Base-by-base conservation (phyloP, 2,329 filamentous ascomycete species). In the Neopestalotiopsis clavispora region DNA sequence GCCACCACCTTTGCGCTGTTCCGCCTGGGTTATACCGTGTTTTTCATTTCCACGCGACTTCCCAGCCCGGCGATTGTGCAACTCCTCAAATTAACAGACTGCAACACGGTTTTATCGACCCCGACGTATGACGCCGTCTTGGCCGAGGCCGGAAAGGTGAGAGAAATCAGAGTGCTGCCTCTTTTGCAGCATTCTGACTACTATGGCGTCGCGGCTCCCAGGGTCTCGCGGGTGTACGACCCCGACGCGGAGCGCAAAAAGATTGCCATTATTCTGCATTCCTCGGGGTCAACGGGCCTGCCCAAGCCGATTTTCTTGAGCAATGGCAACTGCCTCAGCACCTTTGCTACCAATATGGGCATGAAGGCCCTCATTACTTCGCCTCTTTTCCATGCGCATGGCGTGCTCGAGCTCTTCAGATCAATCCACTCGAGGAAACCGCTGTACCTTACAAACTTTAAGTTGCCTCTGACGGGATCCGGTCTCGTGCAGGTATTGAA, bases 341-440 rank as follows among this genome's bases (percentile, higher is more conserved):
- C 83, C 67, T 85, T 84, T 68, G 75, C 78, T 0, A 80, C 79
- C 12, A 82, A 81, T 30, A 82, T 84, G 72, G 80, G 79, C 3
- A 77, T 83, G 75, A 72, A 78, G 32, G 80, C 80, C 1, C 83
- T 86, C 73, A 78, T 85, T 68, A 83, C 84, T 4, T 76, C 85
- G 60, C 85, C 86, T 1, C 75, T 88, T 1, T 88, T 84, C 69
- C 86, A 89, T 70, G 83, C 82, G 23, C 84, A 86, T 73, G 86
- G 85, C 0, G 76, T 88, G 20, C 83, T 82, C 30, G 84, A 82
- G 59, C 74, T 87, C 6, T 84, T 84, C 63, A 79, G 84, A 7
- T 82, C 83, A 1, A 81, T 89, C 23, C 79, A 82, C 65, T 80
- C 82, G 0, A 79, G 81, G 62, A 84, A 84, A 65, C 75, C 80